Percentiles rank a stretch among this genome's conserved stretches.
Evolutionary conservation across 2,329 filamentous ascomycete species (phyloP).

Genomic region (Arthrobotrys musiformis): DNA sequence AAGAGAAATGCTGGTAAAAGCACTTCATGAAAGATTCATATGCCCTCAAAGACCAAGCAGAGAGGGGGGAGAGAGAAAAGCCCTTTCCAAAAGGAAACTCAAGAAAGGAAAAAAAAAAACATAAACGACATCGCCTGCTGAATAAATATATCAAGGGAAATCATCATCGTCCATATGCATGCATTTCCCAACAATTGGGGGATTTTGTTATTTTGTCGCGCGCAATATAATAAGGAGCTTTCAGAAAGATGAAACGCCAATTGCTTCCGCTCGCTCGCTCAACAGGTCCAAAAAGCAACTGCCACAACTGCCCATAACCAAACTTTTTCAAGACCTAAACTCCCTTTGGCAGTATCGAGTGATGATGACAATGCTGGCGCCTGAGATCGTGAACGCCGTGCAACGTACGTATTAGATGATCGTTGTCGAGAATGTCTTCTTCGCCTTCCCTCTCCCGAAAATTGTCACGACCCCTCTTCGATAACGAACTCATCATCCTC

Average conservation of each 20-base stretch:
- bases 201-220: not conserved
- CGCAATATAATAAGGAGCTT: not conserved
- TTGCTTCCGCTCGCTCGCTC: conserved; percentile 18
- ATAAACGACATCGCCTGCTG: conserved; percentile 20
- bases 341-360: not conserved
- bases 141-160: conserved; percentile 5
- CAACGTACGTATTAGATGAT: conserved; percentile 1
- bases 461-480: conserved; percentile 34
- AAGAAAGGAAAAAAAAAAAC: not conserved
- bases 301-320: conserved; percentile 12
- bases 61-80: conserved; percentile 17
- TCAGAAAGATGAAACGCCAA: conserved; percentile 11
- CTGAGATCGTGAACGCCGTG: not conserved
- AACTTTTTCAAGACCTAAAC: conserved; percentile 12
- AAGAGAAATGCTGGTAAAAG: not conserved
- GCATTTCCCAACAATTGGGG: conserved; percentile 26
- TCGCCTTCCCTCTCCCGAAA: conserved; percentile 19
- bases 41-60: conserved; percentile 21
- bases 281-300: conserved; percentile 28
- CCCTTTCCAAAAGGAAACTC: not conserved
- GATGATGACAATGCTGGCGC: not conserved
- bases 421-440: conserved; percentile 13
- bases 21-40: not conserved
- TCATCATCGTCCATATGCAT: conserved; percentile 11
- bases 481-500: conserved; percentile 54